Evolutionary conservation across 805 yeast genomes (phyloP), one percentile per base, ranked within the genome.

Genomic region (Candida odintsovae): DNA sequence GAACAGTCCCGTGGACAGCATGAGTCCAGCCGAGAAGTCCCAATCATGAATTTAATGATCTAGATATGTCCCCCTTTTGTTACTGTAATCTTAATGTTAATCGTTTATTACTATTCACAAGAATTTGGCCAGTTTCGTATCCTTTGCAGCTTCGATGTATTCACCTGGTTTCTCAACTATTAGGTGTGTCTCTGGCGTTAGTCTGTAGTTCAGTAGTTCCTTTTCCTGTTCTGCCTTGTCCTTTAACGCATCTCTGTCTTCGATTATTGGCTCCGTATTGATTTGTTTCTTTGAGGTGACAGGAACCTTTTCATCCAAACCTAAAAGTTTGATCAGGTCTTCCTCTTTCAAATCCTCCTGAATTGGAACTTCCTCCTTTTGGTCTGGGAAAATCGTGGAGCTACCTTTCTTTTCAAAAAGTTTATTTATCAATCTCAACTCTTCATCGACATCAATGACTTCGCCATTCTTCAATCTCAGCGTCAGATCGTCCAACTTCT

Each of bases 141-240:
- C 66, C 43, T 62, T 63, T 2, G 74, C 74, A 6, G 68, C 66
- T 8, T 60, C 64, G 10, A 58, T 61, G 25, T 67, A 58, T 15
- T 68, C 72, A 15, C 75, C 75, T 2, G 75, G 72, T 2, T 49
- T 60, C 31, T 67, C 70, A 16, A 69, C 69, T 13, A 70, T 62
- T 5, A 67, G 48, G 48, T 70, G 73, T 10, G 54, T 48, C 13
- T 63, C 64, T 12, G 70, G 66, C 4, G 62, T 55, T 3, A 68
- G 59, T 38, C 53, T 55, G 43, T 61, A 67, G 13, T 57, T 56
- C 6, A 51, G 20, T 5, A 59, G 45, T 22, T 67, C 62, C 42
- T 59, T 51, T 44, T 60, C 62, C 22, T 61, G 54, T 25, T 58
- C 50, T 50, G 66, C 62, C 12, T 67, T 55, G 12, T 65, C 50